Evolutionary conservation across 768 basidiomycete species (phyloP).

Genomic region (Leccinellum luteum): DNA sequence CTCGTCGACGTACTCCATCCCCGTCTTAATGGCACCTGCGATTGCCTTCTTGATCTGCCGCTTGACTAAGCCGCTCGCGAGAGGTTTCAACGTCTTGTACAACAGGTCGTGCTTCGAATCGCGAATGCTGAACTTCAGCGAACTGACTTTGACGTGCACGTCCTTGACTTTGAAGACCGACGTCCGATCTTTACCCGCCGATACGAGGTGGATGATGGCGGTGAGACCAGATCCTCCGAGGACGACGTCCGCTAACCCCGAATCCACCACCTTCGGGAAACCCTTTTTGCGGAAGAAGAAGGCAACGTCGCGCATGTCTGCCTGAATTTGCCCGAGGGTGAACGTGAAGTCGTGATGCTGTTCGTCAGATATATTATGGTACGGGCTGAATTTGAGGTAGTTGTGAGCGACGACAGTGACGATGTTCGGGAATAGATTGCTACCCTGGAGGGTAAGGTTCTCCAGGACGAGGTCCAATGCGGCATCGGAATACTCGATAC

Average conservation of each 20-base stretch:
- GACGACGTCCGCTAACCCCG: slow-evolving; percentile 81
- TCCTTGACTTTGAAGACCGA: slow-evolving; percentile 73
- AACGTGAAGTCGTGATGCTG: slow-evolving; percentile 71
- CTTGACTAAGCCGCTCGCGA: slow-evolving; percentile 83
- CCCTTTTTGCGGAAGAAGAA: slow-evolving; percentile 93
- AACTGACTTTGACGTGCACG: slow-evolving; percentile 78
- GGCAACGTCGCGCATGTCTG: slow-evolving; percentile 90
- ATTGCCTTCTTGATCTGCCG: slow-evolving; percentile 59
- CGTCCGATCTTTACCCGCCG: slow-evolving; percentile 57
- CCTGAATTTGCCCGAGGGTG: slow-evolving; percentile 82
- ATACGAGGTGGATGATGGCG: slow-evolving; percentile 60
- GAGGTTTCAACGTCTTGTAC: slow-evolving; percentile 80
- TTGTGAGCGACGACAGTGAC: slow-evolving; percentile 76
- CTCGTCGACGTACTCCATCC: slow-evolving; percentile 83
- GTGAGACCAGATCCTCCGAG: slow-evolving; percentile 81
- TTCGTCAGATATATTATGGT: slow-evolving; percentile 52
- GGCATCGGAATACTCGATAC: slow-evolving; percentile 91
- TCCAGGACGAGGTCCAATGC: slow-evolving; percentile 86
- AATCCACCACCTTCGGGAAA: slow-evolving; percentile 75
- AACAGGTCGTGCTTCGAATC: slow-evolving; percentile 88
- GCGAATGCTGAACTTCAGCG: slow-evolving; percentile 86
- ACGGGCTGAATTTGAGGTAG: slow-evolving; percentile 82
- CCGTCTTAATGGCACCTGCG: slow-evolving; percentile 68
- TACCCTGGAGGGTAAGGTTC: slow-evolving; percentile 84
- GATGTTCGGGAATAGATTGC: slow-evolving; percentile 85